Evolutionary conservation across 2,329 filamentous ascomycete genomes (phyloP).

Genomic region (Fusarium sp.): DNA sequence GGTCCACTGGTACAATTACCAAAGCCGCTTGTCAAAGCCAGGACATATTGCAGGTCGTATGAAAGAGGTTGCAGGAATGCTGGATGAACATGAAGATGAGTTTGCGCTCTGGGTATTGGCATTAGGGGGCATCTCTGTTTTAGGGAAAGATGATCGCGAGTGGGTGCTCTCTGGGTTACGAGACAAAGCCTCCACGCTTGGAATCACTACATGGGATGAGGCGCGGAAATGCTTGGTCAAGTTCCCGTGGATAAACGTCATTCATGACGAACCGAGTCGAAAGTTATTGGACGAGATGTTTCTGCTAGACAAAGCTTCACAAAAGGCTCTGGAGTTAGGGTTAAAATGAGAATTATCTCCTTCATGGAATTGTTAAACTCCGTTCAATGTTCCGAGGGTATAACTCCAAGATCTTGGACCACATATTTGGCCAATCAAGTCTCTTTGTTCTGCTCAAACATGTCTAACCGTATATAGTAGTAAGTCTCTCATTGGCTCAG

Average conservation of each 20-base stretch:
- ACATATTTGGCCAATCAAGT: neutral
- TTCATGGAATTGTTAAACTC: neutral
- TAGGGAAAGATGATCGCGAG: neutral
- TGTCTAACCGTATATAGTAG: slow-evolving; percentile 1
- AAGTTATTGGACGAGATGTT: neutral
- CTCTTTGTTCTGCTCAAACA: accelerated
- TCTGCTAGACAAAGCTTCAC: neutral
- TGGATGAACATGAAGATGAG: accelerated
- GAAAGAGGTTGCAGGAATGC: accelerated
- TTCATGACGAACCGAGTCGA: neutral
- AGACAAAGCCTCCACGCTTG: neutral
- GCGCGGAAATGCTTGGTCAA: neutral
- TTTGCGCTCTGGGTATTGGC: slow-evolving; percentile 7
- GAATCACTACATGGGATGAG: neutral
- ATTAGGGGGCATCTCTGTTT: neutral
- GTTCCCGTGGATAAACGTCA: slow-evolving; percentile 7
- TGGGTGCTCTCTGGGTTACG: neutral
- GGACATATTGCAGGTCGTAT: neutral
- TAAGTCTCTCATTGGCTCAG: slow-evolving; percentile 18
- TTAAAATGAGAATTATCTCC: neutral
- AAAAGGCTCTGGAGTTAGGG: slow-evolving; percentile 7
- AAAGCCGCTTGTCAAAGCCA: neutral
- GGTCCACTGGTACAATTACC: slow-evolving; percentile 8
- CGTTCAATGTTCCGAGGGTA: neutral
- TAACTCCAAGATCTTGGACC: neutral